These are phyloP conservation scores for Forsythia suspensa DNA, from an alignment of 257 asterid species.

Conservation along the genomic window DNA sequence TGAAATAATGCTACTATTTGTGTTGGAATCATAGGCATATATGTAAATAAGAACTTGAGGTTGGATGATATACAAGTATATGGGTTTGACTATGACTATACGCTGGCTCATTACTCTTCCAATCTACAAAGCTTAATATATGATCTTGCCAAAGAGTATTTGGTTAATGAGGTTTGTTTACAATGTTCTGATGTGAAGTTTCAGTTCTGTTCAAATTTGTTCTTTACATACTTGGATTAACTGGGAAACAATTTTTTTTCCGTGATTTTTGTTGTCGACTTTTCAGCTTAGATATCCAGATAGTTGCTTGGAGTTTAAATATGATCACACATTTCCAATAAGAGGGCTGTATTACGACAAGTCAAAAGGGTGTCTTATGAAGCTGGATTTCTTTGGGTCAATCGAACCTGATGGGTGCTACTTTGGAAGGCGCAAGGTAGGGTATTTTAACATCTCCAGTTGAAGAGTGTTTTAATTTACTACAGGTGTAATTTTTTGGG, in stretches of 20 bases:
- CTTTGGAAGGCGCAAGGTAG: slow-evolving; percentile 92
- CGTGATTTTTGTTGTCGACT: neutral
- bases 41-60: slow-evolving; percentile 84
- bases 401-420: slow-evolving; percentile 97
- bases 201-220: neutral
- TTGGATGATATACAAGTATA: slow-evolving; percentile 83
- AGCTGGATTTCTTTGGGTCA: slow-evolving; percentile 95
- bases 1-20: slow-evolving; percentile 27
- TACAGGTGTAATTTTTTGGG: neutral
- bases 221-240: slow-evolving; percentile 4
- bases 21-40: slow-evolving; percentile 63
- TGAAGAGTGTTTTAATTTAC: neutral
- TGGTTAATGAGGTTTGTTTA: slow-evolving; percentile 87
- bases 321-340: slow-evolving; percentile 85
- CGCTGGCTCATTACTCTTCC: slow-evolving; percentile 94
- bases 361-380: slow-evolving; percentile 88
- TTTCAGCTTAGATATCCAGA: slow-evolving; percentile 89
- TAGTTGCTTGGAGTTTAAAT: slow-evolving; percentile 74
- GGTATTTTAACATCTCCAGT: neutral
- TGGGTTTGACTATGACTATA: slow-evolving; percentile 97
- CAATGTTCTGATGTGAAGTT: slow-evolving; percentile 14
- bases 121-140: slow-evolving; percentile 81
- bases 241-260: neutral
- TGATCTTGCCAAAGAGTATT: slow-evolving; percentile 83
- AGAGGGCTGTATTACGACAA: slow-evolving; percentile 95